Conservation (phyloP, 345 rosid species). For the Ceriops tagal region DNA sequence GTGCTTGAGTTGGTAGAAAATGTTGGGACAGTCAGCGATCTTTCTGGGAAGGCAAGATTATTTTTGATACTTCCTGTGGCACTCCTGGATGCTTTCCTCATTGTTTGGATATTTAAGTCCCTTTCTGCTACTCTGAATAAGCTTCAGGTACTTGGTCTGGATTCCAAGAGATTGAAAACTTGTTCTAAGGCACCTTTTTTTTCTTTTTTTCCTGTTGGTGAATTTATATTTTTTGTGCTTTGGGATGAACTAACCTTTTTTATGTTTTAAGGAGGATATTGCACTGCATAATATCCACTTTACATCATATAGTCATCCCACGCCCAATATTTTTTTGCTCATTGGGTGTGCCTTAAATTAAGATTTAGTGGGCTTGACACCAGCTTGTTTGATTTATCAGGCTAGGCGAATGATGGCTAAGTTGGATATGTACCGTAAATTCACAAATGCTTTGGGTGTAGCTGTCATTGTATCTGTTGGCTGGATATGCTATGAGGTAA, state of each 20-base stretch:
- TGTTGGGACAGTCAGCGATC: slow-evolving; percentile 84
- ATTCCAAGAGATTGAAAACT: slow-evolving; percentile 7
- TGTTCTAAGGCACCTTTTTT: neutral
- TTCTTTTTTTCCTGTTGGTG: neutral
- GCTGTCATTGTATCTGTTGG: slow-evolving; percentile 87
- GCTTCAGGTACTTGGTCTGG: slow-evolving; percentile 63
- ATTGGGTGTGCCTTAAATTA: too few species aligned
- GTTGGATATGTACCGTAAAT: slow-evolving; percentile 86
- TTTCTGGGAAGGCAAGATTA: slow-evolving; percentile 85
- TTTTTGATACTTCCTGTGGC: slow-evolving; percentile 85
- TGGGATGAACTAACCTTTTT: neutral
- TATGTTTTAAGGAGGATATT: too few species aligned
- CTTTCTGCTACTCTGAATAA: slow-evolving; percentile 86
- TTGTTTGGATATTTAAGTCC: slow-evolving; percentile 89
- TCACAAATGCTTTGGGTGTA: slow-evolving; percentile 96
- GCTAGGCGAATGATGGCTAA: slow-evolving; percentile 77
- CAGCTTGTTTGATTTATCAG: slow-evolving; percentile 33
- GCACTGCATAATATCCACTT: too few species aligned
- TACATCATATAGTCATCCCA: too few species aligned
- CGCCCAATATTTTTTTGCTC: too few species aligned
- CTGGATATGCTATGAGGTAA: slow-evolving; percentile 98
- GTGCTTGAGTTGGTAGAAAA: slow-evolving; percentile 87
- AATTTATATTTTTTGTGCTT: neutral
- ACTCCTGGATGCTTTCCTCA: slow-evolving; percentile 88
- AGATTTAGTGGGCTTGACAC: slow-evolving; percentile 5